Evolutionary conservation across 1,284 basidiomycete species (phyloP).

Genomic region (Fomitiporia mediterranea): DNA sequence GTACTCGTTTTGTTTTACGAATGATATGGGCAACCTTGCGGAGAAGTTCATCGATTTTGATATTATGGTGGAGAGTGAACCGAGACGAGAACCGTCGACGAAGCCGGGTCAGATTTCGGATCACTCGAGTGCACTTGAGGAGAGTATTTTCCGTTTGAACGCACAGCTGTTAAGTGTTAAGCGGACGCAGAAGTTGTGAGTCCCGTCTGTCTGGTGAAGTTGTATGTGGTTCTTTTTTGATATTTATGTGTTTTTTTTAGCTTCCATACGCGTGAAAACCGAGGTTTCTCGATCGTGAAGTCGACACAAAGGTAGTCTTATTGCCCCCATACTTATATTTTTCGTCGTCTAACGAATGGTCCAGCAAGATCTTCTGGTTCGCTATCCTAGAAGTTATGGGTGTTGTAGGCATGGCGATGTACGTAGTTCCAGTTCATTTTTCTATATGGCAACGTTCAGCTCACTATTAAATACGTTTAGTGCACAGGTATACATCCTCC

Average conservation of each 20-base stretch:
- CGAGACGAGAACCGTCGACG: slow-evolving; percentile 74
- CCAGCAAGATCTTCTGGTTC: slow-evolving; percentile 87
- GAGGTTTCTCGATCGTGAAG: slow-evolving; percentile 76
- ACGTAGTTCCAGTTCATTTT: slow-evolving; percentile 37
- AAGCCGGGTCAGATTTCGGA: slow-evolving; percentile 84
- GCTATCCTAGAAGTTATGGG: slow-evolving; percentile 73
- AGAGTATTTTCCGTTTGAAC: slow-evolving; percentile 87
- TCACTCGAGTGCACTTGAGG: slow-evolving; percentile 87
- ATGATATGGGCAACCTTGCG: slow-evolving; percentile 84
- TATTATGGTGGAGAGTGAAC: slow-evolving; percentile 96
- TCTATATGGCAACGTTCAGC: not conserved
- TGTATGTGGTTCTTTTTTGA: slow-evolving; percentile 13
- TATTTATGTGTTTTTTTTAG: slow-evolving; percentile 33
- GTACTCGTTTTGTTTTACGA: slow-evolving; percentile 98
- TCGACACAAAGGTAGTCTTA: slow-evolving; percentile 65
- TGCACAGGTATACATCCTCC: slow-evolving; percentile 83
- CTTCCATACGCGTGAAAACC: slow-evolving; percentile 78
- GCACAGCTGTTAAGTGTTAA: slow-evolving; percentile 84
- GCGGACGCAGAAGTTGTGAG: slow-evolving; percentile 87
- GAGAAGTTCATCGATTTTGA: slow-evolving; percentile 95
- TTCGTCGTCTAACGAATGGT: slow-evolving; percentile 23
- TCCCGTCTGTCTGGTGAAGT: slow-evolving; percentile 23
- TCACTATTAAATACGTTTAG: slow-evolving; percentile 26
- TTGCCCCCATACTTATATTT: slow-evolving; percentile 24
- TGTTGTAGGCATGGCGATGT: slow-evolving; percentile 81